Base-by-base conservation (phyloP, 108 stramenopile species). In the Discostella pseudostelligera region DNA sequence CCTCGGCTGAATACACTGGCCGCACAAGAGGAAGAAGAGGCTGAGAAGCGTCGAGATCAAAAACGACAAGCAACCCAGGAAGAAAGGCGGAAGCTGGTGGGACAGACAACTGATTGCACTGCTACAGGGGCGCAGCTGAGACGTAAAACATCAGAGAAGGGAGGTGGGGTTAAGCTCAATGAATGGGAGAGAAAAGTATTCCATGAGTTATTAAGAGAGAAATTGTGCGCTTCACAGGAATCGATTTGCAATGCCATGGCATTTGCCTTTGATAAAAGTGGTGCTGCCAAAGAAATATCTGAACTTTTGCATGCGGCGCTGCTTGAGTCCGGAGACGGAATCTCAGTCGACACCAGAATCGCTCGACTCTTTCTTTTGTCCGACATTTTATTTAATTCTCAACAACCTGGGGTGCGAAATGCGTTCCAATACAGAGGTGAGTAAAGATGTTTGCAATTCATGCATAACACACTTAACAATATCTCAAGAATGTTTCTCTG, bases 361-460 rank as follows among this genome's bases (percentile, higher is more conserved):
- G 92, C 92, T 28, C 72, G 89, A 63, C 57, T 93, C 63, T 93
- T 74, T 62, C 76, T 93, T 1, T 25, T 93, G 28, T 93, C 92
- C 2, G 92, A 93, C 58, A 79, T 93, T 51, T 58, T 93, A 44
- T 90, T 88, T 81, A 93, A 93, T 71, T 90, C 89, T 11, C 92
- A 93, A 70, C 92, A 93, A 57, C 89, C 89, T 25, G 92, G 92
- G n/a, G 87, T 93, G 3, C 47, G 71, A 36, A 93, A 90, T 64
- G 92, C 89, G 32, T 93, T 89, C 72, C 82, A 74, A 19, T 93
- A 87, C 65, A 72, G 92, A 45, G 55, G 55, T 56, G 55, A 56
- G 55, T 1, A 56, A 32, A 35, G 3, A 32, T 32, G 32, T 3
- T 32, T 5, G 32, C 32, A 32, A 3, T 32, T 32, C 32, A 32